Evolutionary conservation across 2,329 filamentous ascomycete genomes (phyloP).

Genomic region (Fusarium scirpi): DNA sequence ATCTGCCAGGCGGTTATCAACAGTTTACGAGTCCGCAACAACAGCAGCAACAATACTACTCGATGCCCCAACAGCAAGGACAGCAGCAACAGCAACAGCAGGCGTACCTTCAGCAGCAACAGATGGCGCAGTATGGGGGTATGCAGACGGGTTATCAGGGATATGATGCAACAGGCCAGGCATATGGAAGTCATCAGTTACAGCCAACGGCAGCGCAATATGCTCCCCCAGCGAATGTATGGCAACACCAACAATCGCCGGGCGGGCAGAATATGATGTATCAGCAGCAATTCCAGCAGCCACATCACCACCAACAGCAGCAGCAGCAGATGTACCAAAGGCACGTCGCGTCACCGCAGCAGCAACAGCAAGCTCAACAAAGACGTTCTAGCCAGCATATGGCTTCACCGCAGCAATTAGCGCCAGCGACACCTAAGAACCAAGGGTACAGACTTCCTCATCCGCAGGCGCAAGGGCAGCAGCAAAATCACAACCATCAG

Average conservation of each 20-base stretch:
- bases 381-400: slow-evolving; percentile 31
- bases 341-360: slow-evolving; percentile 47
- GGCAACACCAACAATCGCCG: slow-evolving; percentile 52
- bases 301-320: slow-evolving; percentile 48
- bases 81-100: slow-evolving; percentile 48
- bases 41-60: slow-evolving; percentile 46
- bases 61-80: slow-evolving; percentile 42
- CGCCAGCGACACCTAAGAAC: slow-evolving; percentile 38
- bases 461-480: slow-evolving; percentile 37
- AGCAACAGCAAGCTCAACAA: slow-evolving; percentile 36
- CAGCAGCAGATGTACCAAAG: slow-evolving; percentile 44
- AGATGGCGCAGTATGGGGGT: slow-evolving; percentile 43
- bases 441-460: slow-evolving; percentile 41
- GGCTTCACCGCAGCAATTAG: slow-evolving; percentile 42
- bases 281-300: slow-evolving; percentile 49
- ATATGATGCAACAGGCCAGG: slow-evolving; percentile 40
- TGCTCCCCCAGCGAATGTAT: slow-evolving; percentile 46
- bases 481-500: slow-evolving; percentile 34
- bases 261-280: slow-evolving; percentile 43
- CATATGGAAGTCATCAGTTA: slow-evolving; percentile 39
- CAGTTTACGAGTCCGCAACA: slow-evolving; percentile 48
- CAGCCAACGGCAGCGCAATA: slow-evolving; percentile 43
- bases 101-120: slow-evolving; percentile 42
- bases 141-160: slow-evolving; percentile 42
- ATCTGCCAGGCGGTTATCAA: slow-evolving; percentile 38